These are phyloP conservation scores for Giardia muris DNA, from an alignment of 208 protist genomes.

Conservation along the genomic window DNA sequence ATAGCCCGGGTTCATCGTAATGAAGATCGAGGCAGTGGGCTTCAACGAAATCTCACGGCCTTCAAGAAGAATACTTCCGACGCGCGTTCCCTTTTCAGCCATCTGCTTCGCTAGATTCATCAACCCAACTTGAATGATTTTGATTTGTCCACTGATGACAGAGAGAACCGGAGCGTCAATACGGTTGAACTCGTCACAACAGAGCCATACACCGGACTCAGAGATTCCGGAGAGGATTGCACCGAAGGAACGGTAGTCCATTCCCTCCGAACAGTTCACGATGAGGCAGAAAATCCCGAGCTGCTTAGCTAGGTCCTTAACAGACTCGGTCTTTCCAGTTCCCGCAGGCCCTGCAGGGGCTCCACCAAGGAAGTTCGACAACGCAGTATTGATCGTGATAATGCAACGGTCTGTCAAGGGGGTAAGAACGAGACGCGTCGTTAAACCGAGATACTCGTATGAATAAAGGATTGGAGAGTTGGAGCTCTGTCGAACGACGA, in stretches of 20 bases:
- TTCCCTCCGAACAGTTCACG: conserved; percentile 88
- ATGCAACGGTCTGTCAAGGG: conserved; percentile 92
- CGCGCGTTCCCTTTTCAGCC: conserved; percentile 52
- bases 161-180: conserved; percentile 92
- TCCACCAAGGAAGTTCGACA: conserved; percentile 74
- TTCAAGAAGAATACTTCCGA: conserved; percentile 51
- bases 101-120: conserved; percentile 17
- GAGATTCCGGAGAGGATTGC: conserved; percentile 79
- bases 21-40: conserved; percentile 79
- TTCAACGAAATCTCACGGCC: conserved; percentile 58
- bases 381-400: conserved; percentile 89
- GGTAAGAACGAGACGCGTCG: conserved; percentile 90
- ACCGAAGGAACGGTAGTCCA: conserved; percentile 83
- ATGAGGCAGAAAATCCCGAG: conserved; percentile 60
- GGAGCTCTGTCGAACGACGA: conserved; percentile 73
- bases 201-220: conserved; percentile 87
- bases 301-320: conserved; percentile 86
- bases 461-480: conserved; percentile 56
- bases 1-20: conserved; percentile 98
- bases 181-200: conserved; percentile 93
- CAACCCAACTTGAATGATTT: conserved; percentile 79
- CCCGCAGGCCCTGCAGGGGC: conserved; percentile 77
- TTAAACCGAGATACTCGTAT: conserved; percentile 97
- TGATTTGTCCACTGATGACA: conserved; percentile 86
- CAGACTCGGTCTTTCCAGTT: conserved; percentile 86